Evolutionary conservation across 139 green algal species (phyloP), one percentile per base, ranked within the genome.

Genomic region (Pleodorina starrii): DNA sequence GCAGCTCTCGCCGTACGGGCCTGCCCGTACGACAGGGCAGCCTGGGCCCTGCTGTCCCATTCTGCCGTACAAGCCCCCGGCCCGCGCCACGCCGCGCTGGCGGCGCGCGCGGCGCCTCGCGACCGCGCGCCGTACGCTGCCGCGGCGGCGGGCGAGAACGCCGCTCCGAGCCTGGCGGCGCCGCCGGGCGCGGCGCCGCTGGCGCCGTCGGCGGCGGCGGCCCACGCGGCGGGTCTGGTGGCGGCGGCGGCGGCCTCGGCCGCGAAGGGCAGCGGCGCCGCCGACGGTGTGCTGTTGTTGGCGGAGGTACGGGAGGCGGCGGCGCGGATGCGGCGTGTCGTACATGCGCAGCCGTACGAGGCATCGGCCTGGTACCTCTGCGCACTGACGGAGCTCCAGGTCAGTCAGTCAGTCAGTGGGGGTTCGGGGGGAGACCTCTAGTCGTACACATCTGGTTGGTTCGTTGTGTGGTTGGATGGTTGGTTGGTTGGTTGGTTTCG

Each of bases 1-100:
- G 76, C 85, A 1, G 89, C 89, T 0, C 17, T 25, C 19, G 92
- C 92, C 29, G 88, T 92, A 44, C 89, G 89, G 75, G 43, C 69
- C 29, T 91, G 85, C 85, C 92, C 92, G 23, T 85, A 54, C 46
- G 74, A 90, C 36, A 48, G 36, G 0, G 40, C 75, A 14, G 40
- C 59, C 1, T 48, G 88, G 23, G 19, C 84, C 9, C 59, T 77
- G 12, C 69, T 94, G 29, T 74, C 85, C 21, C 6, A 35, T 0
- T 12, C 54, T 1, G 75, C 85, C 1, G 32, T 90, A 6, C 72
- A 80, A 46, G 40, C 17, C 17, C 66, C 46, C 27, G 72, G 19
- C 0, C 73, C 76, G 10, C 43, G 57, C 25, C n/a, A 84, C 11
- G 92, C 90, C 2, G 36, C 60, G 0, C 86, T 87, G n/a, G 81